Evolutionary conservation across 441 rosid species (phyloP), one percentile per base, ranked within the genome.

Genomic region (Viola pubescens): DNA sequence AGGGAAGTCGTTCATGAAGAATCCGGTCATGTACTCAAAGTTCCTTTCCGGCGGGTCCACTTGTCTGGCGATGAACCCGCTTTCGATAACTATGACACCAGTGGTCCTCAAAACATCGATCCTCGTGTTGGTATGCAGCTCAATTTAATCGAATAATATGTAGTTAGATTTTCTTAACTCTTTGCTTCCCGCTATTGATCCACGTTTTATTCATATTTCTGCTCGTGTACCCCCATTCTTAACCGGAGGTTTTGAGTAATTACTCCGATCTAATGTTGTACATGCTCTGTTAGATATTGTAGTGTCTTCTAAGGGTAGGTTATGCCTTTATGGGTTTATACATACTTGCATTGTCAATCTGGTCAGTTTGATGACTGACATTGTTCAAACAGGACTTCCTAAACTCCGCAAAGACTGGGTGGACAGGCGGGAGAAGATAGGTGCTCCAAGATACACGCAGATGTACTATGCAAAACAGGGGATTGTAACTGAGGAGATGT

Each of bases 391-490:
- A 94, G 98, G 98, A 60, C 97, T 94, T 57, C 83, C 92, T 61
- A 86, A 86, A 69, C 80, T 88, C 78, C 82, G 96, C 19, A 81
- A 86, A 65, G 96, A 86, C 47, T 88, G 97, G 98, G 71, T 89
- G 60, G 96, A 88, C 63, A 70, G 80, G 50, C 75, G 94, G 10
- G 91, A 88, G 78, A 94, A 79, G 76, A 66, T 81, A 48, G 94
- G 88, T 58, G 55, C 75, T 65, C 96, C 95, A 50, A 79, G 96
- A 63, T 90, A 68, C 83, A 88, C 96, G n/a, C 98, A 94, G 67
- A 94, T 94, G 98, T 90, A 86, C 73, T 89, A 86, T 71, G 98
- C 97, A 52, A 92, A 85, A 83, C 94, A 88, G 72, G 96, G 97
- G 61, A 81, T 89, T 42, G 79, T 90, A 70, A 89, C 97, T 48